Evolutionary conservation across 768 basidiomycete species (phyloP).

Genomic region (Tulasnella sp.): DNA sequence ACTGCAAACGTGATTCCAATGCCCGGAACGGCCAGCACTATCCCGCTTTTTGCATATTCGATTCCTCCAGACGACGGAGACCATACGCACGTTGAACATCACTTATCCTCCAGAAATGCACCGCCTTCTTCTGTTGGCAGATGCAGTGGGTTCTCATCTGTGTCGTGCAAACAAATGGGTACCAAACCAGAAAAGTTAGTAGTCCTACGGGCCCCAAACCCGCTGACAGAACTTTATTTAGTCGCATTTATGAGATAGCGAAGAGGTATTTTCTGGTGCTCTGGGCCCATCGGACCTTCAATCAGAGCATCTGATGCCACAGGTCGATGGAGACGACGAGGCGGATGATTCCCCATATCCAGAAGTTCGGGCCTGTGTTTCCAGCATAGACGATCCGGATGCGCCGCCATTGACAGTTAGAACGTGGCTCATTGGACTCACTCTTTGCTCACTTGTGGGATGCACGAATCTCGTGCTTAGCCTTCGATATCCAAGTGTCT

Average conservation of each 20-base stretch:
- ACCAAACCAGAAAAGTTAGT: background rate
- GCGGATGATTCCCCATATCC: slow-evolving; percentile 91
- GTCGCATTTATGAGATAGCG: background rate
- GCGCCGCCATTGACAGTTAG: slow-evolving; percentile 93
- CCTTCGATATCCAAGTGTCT: slow-evolving; percentile 84
- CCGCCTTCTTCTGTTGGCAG: background rate
- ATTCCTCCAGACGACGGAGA: background rate
- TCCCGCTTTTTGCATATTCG: background rate
- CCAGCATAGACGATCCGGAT: slow-evolving; percentile 95
- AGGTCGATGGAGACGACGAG: slow-evolving; percentile 42
- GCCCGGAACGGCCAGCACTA: background rate
- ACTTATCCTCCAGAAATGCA: background rate
- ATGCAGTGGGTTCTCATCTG: background rate
- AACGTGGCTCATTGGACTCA: slow-evolving; percentile 79
- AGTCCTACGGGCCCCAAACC: background rate
- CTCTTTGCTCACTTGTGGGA: slow-evolving; percentile 52
- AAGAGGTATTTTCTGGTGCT: background rate
- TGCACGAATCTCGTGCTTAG: slow-evolving; percentile 90
- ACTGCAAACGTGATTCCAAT: background rate
- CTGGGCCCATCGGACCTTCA: background rate
- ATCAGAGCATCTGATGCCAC: slow-evolving; percentile 12
- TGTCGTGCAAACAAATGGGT: background rate
- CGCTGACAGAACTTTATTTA: background rate
- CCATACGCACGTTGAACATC: background rate
- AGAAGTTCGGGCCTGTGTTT: slow-evolving; percentile 95